Percentiles rank a stretch among this genome's conserved stretches.
Evolutionary conservation across 768 basidiomycete genomes (phyloP).

Genomic region (Boletus coccyginus): DNA sequence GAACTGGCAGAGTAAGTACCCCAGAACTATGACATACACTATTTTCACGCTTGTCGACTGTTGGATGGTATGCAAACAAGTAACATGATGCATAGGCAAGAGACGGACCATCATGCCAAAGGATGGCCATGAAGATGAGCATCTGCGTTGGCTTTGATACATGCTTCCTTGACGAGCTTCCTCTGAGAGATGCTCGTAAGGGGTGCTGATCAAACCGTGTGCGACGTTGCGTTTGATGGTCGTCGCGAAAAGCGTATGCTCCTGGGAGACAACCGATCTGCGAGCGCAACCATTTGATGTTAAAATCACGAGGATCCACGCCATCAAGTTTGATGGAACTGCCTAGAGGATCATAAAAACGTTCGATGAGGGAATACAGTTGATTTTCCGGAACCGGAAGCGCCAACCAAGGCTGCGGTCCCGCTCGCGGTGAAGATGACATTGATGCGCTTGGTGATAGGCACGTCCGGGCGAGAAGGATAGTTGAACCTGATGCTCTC

Average conservation of each 20-base stretch:
- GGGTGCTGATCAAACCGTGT: slow-evolving; percentile 78
- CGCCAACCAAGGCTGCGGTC: slow-evolving; percentile 76
- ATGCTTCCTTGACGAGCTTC: slow-evolving; percentile 79
- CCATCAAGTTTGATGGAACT: slow-evolving; percentile 71
- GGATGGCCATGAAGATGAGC: slow-evolving; percentile 71
- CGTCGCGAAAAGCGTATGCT: slow-evolving; percentile 83
- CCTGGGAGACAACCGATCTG: slow-evolving; percentile 92
- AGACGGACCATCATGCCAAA: slow-evolving; percentile 78
- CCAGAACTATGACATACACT: slow-evolving; percentile 42
- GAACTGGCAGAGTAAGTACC: too few species aligned
- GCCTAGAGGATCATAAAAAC: slow-evolving; percentile 80
- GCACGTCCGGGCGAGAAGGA: slow-evolving; percentile 77
- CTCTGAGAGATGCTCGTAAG: slow-evolving; percentile 59
- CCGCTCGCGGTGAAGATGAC: slow-evolving; percentile 73
- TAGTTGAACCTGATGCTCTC: slow-evolving; percentile 80
- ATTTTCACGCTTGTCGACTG: slow-evolving; percentile 71
- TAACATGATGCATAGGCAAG: not conserved
- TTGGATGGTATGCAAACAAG: not conserved
- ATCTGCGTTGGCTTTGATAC: slow-evolving; percentile 86
- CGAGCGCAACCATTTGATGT: slow-evolving; percentile 80
- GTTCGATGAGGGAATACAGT: slow-evolving; percentile 75
- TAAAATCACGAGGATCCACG: slow-evolving; percentile 66
- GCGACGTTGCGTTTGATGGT: slow-evolving; percentile 81
- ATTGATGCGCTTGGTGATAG: slow-evolving; percentile 69
- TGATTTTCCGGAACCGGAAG: slow-evolving; percentile 77